Evolutionary conservation across 2,329 filamentous ascomycete genomes (phyloP).

Genomic region (Eurotiales sp.): DNA sequence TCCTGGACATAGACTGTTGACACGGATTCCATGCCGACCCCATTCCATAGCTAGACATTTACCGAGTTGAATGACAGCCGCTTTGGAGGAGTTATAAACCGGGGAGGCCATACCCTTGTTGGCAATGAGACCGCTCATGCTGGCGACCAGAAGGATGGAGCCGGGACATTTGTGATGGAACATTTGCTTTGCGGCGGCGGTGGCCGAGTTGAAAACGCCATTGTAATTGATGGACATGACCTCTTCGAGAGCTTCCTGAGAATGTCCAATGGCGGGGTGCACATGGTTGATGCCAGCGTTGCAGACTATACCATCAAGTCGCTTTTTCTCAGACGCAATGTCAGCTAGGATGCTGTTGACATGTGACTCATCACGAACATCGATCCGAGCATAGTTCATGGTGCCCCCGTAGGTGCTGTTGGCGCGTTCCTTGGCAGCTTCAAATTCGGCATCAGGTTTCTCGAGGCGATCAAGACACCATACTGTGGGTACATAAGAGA

Average conservation of each 20-base stretch:
- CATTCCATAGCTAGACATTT: conserved; percentile 53
- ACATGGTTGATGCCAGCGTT: conserved; percentile 44
- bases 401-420: conserved; percentile 34
- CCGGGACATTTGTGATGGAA: conserved; percentile 47
- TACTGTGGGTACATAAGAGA: conserved; percentile 30
- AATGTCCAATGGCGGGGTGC: conserved; percentile 38
- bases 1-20: conserved; percentile 53
- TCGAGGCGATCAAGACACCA: conserved; percentile 47
- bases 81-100: conserved; percentile 54
- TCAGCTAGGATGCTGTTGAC: conserved; percentile 33
- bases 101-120: conserved; percentile 45
- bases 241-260: conserved; percentile 37
- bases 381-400: conserved; percentile 46
- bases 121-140: conserved; percentile 50
- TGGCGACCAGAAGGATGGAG: conserved; percentile 49
- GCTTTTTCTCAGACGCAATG: conserved; percentile 32
- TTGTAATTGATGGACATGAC: conserved; percentile 50
- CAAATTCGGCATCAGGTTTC: conserved; percentile 44
- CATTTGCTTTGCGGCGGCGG: conserved; percentile 47
- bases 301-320: conserved; percentile 41
- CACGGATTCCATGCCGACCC: conserved; percentile 49
- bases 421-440: conserved; percentile 34
- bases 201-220: conserved; percentile 48
- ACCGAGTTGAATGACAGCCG: conserved; percentile 51
- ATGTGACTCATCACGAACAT: conserved; percentile 40